phyloP scores from a whole-genome alignment of 805 yeast species.

The Lachancea mirantina region DNA sequence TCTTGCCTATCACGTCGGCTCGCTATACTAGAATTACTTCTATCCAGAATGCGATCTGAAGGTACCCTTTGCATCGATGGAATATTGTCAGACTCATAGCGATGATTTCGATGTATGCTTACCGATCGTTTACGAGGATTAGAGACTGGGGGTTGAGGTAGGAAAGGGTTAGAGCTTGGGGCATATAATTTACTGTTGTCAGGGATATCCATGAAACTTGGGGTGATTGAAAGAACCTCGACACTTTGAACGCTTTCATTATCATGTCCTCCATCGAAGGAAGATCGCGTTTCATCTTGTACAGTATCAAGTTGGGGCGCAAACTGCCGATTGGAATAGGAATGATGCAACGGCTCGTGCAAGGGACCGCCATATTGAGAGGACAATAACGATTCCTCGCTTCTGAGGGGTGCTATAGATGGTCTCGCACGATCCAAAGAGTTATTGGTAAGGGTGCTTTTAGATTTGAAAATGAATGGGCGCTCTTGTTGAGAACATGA shows the following conservation, averaged over 20 bases:
- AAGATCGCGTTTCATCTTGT: constrained; percentile 1
- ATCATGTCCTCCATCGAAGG: constrained; percentile 7
- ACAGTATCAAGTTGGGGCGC: background rate
- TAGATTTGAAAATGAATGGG: too few relatives aligned
- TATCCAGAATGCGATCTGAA: constrained; percentile 2
- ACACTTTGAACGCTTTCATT: constrained; percentile 26
- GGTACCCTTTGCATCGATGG: too few relatives aligned
- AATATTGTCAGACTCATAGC: constrained; percentile 8
- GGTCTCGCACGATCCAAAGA: too few relatives aligned
- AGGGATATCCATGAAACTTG: constrained; percentile 36
- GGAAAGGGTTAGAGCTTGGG: constrained; percentile 8
- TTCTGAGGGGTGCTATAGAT: constrained; percentile 4
- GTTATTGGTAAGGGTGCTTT: too few relatives aligned
- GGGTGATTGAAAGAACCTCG: constrained; percentile 36
- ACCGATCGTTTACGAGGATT: constrained; percentile 10
- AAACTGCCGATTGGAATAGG: constrained; percentile 5
- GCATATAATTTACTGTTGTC: constrained; percentile 12
- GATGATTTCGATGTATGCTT: constrained; percentile 10
- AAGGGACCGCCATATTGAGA: constrained; percentile 13
- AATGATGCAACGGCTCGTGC: constrained; percentile 14
- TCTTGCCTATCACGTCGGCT: background rate
- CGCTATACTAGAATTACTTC: too few relatives aligned
- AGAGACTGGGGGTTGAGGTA: constrained; percentile 1
- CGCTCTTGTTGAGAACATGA: too few relatives aligned
- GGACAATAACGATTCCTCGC: constrained; percentile 8